Base-by-base conservation (phyloP, 2,329 filamentous ascomycete species). In the Didymella sp. region DNA sequence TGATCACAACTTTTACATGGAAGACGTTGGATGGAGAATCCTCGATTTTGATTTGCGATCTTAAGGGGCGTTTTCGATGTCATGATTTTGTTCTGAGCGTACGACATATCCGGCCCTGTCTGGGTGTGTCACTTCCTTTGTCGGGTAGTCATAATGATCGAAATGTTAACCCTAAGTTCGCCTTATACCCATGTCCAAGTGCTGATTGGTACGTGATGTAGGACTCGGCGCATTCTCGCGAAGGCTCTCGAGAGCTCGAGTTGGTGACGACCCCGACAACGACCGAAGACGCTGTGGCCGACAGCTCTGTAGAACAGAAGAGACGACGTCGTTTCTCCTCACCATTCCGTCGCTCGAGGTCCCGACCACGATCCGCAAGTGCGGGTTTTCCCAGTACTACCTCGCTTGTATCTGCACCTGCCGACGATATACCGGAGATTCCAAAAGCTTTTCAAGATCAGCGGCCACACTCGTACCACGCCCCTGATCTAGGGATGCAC, bases 161-260 rank as follows among this genome's bases (percentile, higher is more conserved):
- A 64, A 71, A 73, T 68, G 61, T 67, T 61, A 66, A 69, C 59
- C 44, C 33, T 25, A 50, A 42, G 41, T 37, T 52, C 42, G 22
- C 21, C 28, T 31, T 40, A 30, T 47, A 38, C 41, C 35, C 45
- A 35, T 21, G 68, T 66, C 64, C 62, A 64, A 53, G 65, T 71
- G 68, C 73, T 76, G 73, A 76, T 76, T 67, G 71, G 71, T 73
- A 58, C 64, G 69, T 73, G 67, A 73, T 68, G 67, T 65, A 76
- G 73, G 69, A 71, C 41, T 70, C 68, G n/a, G 55, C 61, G 33
- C 61, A 66, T 31, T 73, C 72, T 17, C 64, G 67, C 61, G 66
- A 70, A 62, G 65, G 63, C 8, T 73, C 68, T 69, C 54, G 72
- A 74, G 72, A 74, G 52, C 68, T 72, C 56, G 71, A 73, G 46